Evolutionary conservation across 345 rosid species (phyloP).

Genomic region (Citrus cavaleriei): DNA sequence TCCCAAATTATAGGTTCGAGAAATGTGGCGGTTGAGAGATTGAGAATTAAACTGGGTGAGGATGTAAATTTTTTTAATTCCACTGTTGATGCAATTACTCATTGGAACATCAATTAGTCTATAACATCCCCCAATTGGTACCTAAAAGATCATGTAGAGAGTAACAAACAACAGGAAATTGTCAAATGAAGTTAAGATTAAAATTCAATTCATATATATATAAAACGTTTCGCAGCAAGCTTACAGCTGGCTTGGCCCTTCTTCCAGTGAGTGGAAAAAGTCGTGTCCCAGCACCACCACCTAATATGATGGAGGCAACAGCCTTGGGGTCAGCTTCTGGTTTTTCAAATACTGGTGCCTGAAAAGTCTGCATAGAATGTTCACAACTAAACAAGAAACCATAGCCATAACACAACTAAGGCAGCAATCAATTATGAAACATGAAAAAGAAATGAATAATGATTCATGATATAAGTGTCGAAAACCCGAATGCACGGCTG

Average conservation of each 20-base stretch:
- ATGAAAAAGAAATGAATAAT: too few species aligned
- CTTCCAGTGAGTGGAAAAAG: conserved; percentile 80
- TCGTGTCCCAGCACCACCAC: conserved; percentile 97
- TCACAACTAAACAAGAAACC: background rate
- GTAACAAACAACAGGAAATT: conserved; percentile 16
- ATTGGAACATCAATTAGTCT: conserved; percentile 88
- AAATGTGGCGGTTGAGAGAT: conserved; percentile 83
- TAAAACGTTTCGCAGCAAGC: background rate
- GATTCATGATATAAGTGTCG: background rate
- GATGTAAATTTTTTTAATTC: conserved; percentile 71
- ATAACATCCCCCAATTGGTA: conserved; percentile 90
- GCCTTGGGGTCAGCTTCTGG: conserved; percentile 62
- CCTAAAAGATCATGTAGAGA: conserved; percentile 28
- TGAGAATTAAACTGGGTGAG: conserved; percentile 87
- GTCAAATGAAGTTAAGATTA: too few species aligned
- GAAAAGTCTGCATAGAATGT: conserved; percentile 32
- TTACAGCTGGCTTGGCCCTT: conserved; percentile 89
- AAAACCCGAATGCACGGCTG: background rate
- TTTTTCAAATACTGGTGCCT: conserved; percentile 37
- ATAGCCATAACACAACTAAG: background rate
- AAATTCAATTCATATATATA: too few species aligned
- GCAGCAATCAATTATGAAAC: background rate
- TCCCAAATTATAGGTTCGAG: conserved; percentile 74
- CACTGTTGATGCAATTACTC: conserved; percentile 91
- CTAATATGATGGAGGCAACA: conserved; percentile 80